Evolutionary conservation across 805 yeast genomes (phyloP).

Genomic region (Metschnikowia vanudenii): DNA sequence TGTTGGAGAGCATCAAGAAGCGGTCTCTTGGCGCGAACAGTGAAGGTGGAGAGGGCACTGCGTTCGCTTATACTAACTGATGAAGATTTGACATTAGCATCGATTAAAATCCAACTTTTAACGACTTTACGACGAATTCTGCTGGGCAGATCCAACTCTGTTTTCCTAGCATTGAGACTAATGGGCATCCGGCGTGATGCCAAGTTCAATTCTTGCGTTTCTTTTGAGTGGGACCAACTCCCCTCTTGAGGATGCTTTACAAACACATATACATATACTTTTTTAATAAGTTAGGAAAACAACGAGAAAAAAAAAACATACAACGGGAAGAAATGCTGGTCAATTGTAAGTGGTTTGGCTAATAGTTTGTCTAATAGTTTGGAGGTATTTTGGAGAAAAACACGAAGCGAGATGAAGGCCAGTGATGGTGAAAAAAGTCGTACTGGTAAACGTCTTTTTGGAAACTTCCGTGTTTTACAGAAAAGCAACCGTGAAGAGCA

Average conservation of each 20-base stretch:
- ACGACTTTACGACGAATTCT: conserved; percentile 24
- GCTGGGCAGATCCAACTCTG: conserved; percentile 26
- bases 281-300: conserved; percentile 14
- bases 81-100: conserved; percentile 17
- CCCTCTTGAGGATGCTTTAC: conserved; percentile 3
- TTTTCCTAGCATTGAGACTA: conserved; percentile 19
- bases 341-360: no score
- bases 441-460: no score
- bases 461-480: no score
- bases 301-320: no score
- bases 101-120: conserved; percentile 41
- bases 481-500: no score
- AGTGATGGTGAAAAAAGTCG: no score
- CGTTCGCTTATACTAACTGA: conserved; percentile 33
- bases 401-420: no score
- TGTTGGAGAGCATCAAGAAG: conserved; percentile 29
- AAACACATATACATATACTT: conserved; percentile 4
- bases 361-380: no score
- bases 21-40: conserved; percentile 20
- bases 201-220: conserved; percentile 16
- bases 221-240: conserved; percentile 4
- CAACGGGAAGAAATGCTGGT: no score
- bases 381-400: no score
- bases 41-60: conserved; percentile 9
- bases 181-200: conserved; percentile 19